Evolutionary conservation across 2,329 filamentous ascomycete genomes (phyloP).

Genomic region (Aspergillus sp.): DNA sequence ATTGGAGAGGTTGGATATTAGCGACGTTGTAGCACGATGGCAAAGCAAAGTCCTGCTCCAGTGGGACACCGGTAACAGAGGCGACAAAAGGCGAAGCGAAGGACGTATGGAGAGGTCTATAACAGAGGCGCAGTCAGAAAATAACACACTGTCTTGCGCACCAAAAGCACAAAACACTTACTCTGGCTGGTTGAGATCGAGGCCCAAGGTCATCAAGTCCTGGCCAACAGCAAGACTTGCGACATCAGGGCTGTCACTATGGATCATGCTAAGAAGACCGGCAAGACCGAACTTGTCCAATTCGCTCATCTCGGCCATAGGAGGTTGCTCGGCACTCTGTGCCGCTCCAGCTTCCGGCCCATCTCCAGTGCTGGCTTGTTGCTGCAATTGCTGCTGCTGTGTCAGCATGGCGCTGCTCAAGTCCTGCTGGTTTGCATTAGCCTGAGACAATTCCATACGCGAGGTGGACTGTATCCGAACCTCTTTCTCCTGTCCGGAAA

Average conservation of each 20-base stretch:
- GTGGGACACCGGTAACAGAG: conserved; percentile 52
- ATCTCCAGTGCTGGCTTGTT: conserved; percentile 36
- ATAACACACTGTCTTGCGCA: not conserved
- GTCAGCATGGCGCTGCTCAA: conserved; percentile 31
- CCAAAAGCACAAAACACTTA: conserved; percentile 33
- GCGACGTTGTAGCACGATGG: conserved; percentile 64
- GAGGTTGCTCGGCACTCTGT: conserved; percentile 37
- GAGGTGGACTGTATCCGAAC: conserved; percentile 10
- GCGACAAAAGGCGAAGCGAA: conserved; percentile 64
- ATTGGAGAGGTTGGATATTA: conserved; percentile 61
- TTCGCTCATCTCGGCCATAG: conserved; percentile 57
- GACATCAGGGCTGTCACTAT: conserved; percentile 51
- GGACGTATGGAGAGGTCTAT: conserved; percentile 59
- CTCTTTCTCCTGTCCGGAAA: conserved; percentile 43
- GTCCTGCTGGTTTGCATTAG: conserved; percentile 28
- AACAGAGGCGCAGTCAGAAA: conserved; percentile 15
- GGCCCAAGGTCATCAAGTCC: conserved; percentile 61
- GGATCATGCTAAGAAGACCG: conserved; percentile 58
- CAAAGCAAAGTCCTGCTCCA: conserved; percentile 62
- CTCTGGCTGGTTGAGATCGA: conserved; percentile 63
- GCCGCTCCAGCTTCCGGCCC: conserved; percentile 32
- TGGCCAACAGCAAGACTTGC: conserved; percentile 59
- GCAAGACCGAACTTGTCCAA: conserved; percentile 59
- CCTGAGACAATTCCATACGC: not conserved
- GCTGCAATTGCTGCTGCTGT: conserved; percentile 34